Base-by-base conservation (phyloP, 2,329 filamentous ascomycete genomes). In the Helminthosporium solani region DNA sequence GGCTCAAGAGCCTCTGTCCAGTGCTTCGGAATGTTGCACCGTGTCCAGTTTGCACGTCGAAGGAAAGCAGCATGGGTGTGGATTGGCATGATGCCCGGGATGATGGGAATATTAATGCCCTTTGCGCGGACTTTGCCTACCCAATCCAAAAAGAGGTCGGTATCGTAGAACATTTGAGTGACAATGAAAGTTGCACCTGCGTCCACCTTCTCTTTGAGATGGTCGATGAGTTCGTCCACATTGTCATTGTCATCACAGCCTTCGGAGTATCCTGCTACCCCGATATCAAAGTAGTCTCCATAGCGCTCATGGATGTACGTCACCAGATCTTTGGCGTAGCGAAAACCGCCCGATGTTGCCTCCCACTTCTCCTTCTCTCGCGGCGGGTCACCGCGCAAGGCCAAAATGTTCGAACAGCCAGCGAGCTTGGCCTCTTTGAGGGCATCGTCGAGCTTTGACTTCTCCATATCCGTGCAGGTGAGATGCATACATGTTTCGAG, bases 161-260 rank as follows among this genome's bases (percentile, higher is more conserved):
- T 91, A 64, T 99, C 92, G 76, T 99, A 99, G 74, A 97, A 97
- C 94, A 99, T 99, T 75, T 99, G 94, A 0, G 94, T 97, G 43
- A 99, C 88, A 54, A 99, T 88, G 68, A 97, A 99, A 6, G 87
- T 86, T 52, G 87, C 91, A 41, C 94, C 94, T 48, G 89, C 88
- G 67, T 99, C 94, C 27, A 97, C 86, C 76, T 99, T 99, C 71
- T 97, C 88, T 75, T 97, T 97, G 64, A 99, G 74, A 70, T 97
- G 94, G 54, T 94, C 86, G 53, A 99, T 83, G 62, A 99, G 79
- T 49, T 82, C 73, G 37, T 96, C 90, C 42, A 90, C 86, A 63
- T 96, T 85, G 60, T 88, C 84, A 68, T 96, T 90, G 70, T 97
- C 94, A 61, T 99, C 94, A 60, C 86, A 90, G 27, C 94, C 92